phyloP scores from a whole-genome alignment of 2,329 filamentous ascomycete genomes.

The Colletotrichum tamarilloi region DNA sequence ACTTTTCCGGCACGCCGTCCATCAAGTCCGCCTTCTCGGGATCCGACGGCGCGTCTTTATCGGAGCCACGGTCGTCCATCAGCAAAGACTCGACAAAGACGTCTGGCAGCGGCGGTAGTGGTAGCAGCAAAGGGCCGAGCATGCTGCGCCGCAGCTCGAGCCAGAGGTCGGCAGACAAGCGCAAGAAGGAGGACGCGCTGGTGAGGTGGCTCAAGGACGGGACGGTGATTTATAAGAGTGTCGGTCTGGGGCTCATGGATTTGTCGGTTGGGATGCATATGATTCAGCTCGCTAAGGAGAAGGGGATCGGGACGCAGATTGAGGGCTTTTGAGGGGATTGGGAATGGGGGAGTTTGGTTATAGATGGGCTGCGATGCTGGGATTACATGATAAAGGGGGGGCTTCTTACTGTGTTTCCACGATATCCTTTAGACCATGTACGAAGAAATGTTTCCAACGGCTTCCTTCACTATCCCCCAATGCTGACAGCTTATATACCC shows the following conservation, averaged over 20 bases:
- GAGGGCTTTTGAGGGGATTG: conserved; percentile 57
- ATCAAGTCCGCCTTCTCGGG: conserved; percentile 29
- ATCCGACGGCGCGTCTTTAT: conserved; percentile 4
- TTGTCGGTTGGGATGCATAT: conserved; percentile 70
- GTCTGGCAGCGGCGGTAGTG: not conserved
- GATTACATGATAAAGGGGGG: not conserved
- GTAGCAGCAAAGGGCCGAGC: conserved; percentile 16
- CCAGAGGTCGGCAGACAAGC: conserved; percentile 44
- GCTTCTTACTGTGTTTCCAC: not conserved
- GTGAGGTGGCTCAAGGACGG: conserved; percentile 68
- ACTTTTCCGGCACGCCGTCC: conserved; percentile 38
- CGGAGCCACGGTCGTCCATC: conserved; percentile 35
- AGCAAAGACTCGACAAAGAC: conserved; percentile 33
- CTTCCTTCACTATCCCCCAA: not conserved
- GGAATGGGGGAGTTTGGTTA: not conserved
- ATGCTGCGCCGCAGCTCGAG: conserved; percentile 29
- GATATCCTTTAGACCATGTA: not conserved
- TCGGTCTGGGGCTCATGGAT: conserved; percentile 75
- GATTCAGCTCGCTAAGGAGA: conserved; percentile 65
- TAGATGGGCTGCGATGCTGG: not conserved
- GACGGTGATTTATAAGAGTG: conserved; percentile 77
- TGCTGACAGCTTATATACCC: too few species aligned
- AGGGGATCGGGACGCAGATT: conserved; percentile 64
- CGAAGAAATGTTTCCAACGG: not conserved
- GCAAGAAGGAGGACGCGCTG: conserved; percentile 61